Conservation (phyloP, 805 yeast genomes). For the Starmerella apis region DNA sequence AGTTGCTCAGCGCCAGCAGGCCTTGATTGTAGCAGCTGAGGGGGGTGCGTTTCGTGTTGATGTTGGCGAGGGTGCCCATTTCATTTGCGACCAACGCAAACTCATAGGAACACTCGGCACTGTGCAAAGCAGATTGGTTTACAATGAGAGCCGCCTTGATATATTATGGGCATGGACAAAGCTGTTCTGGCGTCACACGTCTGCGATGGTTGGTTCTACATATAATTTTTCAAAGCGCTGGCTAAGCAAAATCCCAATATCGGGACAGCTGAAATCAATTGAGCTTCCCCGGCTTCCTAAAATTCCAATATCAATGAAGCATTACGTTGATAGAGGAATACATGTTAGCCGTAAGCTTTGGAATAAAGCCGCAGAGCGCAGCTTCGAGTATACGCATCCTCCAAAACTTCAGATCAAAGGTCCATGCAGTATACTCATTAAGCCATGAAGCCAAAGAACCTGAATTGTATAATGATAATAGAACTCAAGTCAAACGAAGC, state of each 20-base stretch:
- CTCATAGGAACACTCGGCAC: constrained; percentile 12
- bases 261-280: neutral
- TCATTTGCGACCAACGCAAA: constrained; percentile 13
- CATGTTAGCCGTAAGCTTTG: neutral
- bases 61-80: constrained; percentile 12
- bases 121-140: constrained; percentile 6
- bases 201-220: neutral
- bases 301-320: neutral
- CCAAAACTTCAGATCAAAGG: constrained; percentile 12
- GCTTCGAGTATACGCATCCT: constrained; percentile 13
- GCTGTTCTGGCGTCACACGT: neutral
- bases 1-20: constrained; percentile 5
- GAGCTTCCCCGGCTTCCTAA: neutral
- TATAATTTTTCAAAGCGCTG: neutral
- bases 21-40: constrained; percentile 7
- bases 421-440: constrained; percentile 14
- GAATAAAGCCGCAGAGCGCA: neutral
- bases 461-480: neutral
- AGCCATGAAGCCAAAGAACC: constrained; percentile 3
- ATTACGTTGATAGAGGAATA: neutral
- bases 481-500: neutral
- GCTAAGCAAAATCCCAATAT: neutral
- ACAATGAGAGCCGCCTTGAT: constrained; percentile 15
- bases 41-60: constrained; percentile 20
- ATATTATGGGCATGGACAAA: constrained; percentile 1